Evolutionary conservation across 345 rosid genomes (phyloP).

Genomic region (Eucalyptus camaldulensis): DNA sequence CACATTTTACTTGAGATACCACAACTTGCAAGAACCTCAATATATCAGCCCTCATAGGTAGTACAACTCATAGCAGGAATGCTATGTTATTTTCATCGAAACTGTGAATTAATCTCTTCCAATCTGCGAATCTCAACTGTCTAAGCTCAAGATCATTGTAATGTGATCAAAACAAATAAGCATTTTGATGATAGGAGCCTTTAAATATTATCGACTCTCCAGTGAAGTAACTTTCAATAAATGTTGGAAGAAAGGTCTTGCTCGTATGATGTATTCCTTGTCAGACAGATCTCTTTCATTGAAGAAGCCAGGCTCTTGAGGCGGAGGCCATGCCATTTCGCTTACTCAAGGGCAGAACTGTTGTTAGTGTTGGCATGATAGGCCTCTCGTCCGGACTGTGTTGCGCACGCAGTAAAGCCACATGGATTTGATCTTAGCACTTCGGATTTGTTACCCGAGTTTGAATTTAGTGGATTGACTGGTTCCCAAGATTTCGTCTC

Average conservation of each 20-base stretch:
- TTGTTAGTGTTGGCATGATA: background rate
- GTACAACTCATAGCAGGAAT: background rate
- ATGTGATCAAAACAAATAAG: background rate
- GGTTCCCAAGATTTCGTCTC: background rate
- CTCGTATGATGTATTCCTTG: background rate
- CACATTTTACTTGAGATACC: background rate
- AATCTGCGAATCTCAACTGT: background rate
- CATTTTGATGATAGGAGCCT: background rate
- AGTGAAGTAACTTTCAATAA: background rate
- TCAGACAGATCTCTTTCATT: background rate
- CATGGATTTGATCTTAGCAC: conserved; percentile 1
- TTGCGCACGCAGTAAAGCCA: conserved; percentile 5
- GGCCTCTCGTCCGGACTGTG: conserved; percentile 8
- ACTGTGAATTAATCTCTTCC: background rate
- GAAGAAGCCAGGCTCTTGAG: conserved; percentile 11
- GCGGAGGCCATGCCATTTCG: background rate
- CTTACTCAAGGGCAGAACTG: conserved; percentile 5
- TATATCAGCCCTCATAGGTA: fast-evolving
- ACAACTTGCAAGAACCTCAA: background rate
- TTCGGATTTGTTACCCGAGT: background rate
- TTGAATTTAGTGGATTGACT: background rate
- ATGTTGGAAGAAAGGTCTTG: background rate
- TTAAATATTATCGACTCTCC: background rate
- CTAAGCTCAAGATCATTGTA: background rate
- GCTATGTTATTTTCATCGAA: background rate